phyloP scores from a whole-genome alignment of 1,284 basidiomycete genomes.

The Tylopilus sp. region DNA sequence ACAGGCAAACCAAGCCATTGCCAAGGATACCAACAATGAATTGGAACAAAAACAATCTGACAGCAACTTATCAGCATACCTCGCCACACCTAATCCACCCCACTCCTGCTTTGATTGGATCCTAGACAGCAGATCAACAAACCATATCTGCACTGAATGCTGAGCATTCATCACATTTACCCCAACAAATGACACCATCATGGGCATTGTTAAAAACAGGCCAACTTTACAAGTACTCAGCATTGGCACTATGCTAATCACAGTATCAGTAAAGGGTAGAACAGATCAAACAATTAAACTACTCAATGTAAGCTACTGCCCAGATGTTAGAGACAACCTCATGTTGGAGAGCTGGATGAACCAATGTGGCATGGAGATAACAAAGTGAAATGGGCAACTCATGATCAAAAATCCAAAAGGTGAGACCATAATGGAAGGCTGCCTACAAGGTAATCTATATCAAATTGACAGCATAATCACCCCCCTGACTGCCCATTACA shows the following conservation, averaged over 20 bases:
- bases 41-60: not conserved
- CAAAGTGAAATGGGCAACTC: not conserved
- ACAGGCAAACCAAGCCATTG: not conserved
- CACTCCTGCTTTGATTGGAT: not conserved
- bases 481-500: not conserved
- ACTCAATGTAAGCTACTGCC: slow-evolving; percentile 23
- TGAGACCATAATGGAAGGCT: not conserved
- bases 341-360: slow-evolving; percentile 26
- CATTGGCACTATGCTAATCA: slow-evolving; percentile 7
- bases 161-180: slow-evolving; percentile 22
- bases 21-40: not conserved
- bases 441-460: not conserved
- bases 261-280: slow-evolving; percentile 11
- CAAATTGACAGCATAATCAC: not conserved
- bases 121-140: no score
- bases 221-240: slow-evolving; percentile 13
- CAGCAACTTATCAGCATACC: not conserved
- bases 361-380: not conserved
- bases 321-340: slow-evolving; percentile 20
- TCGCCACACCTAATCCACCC: not conserved
- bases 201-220: slow-evolving; percentile 23
- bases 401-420: no score
- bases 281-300: slow-evolving; percentile 17
- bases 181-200: slow-evolving; percentile 7
- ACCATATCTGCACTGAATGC: slow-evolving; percentile 13